These are phyloP conservation scores for Immersiporthe knoxdaviesiana DNA, from an alignment of 2,329 filamentous ascomycete species.

Conservation along the genomic window DNA sequence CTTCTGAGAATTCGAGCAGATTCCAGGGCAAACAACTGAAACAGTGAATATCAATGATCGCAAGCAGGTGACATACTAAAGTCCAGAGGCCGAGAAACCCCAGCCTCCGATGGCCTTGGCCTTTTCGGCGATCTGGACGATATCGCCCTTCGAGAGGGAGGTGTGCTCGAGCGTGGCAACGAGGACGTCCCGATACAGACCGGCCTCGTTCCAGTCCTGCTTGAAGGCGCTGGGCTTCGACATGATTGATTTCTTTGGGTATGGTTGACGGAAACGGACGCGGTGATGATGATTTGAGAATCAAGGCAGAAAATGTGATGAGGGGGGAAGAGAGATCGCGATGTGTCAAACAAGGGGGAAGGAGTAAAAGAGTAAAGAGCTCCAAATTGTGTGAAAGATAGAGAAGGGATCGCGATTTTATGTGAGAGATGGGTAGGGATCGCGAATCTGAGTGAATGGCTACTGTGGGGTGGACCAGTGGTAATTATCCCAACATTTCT, in stretches of 20 bases:
- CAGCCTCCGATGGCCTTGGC: constrained; percentile 32
- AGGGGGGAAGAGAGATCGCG: neutral
- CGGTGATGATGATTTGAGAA: no score
- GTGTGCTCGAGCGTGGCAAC: constrained; percentile 44
- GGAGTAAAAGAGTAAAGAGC: neutral
- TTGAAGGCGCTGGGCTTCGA: constrained; percentile 18
- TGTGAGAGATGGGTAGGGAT: neutral
- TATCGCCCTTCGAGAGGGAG: constrained; percentile 37
- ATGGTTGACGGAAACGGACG: neutral
- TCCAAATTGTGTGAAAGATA: neutral
- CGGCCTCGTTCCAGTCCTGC: constrained; percentile 44
- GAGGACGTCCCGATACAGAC: constrained; percentile 50
- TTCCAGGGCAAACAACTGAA: neutral
- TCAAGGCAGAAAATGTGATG: neutral
- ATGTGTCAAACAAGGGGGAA: neutral
- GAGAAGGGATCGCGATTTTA: neutral
- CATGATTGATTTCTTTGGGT: constrained; percentile 7
- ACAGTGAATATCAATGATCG: neutral
- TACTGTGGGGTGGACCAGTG: constrained; percentile 34
- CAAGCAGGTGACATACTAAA: constrained; percentile 28
- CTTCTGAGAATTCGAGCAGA: neutral
- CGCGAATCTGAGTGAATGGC: constrained; percentile 26
- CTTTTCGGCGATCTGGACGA: constrained; percentile 33
- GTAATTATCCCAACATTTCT: constrained; percentile 14
- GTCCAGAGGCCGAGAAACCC: constrained; percentile 34